phyloP scores from a whole-genome alignment of 2,329 filamentous ascomycete genomes.

The Neofusicoccum kwambonambiense region DNA sequence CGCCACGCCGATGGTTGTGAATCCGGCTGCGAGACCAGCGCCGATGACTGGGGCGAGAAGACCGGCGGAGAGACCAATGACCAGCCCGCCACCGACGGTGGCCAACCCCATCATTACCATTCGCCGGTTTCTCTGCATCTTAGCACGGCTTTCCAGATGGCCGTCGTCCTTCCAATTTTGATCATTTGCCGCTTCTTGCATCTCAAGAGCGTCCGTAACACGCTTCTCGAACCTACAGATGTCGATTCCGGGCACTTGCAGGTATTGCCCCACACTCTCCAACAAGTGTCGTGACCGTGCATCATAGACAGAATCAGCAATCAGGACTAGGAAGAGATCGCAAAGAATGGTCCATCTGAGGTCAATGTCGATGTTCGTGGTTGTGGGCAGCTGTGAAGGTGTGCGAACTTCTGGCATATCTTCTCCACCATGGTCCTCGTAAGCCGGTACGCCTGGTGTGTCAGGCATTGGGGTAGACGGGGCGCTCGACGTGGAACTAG shows the following conservation, averaged over 20 bases:
- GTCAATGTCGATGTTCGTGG: conserved; percentile 88
- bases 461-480: conserved; percentile 3
- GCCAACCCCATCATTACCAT: conserved; percentile 96
- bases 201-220: conserved; percentile 93
- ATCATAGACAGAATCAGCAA: conserved; percentile 94
- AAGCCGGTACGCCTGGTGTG: conserved; percentile 43
- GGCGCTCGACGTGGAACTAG: conserved; percentile 21
- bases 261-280: conserved; percentile 75
- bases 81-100: conserved; percentile 89
- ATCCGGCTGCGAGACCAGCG: conserved; percentile 87
- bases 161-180: conserved; percentile 98
- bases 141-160: conserved; percentile 83
- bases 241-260: conserved; percentile 85
- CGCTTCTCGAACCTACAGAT: conserved; percentile 97
- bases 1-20: conserved; percentile 89
- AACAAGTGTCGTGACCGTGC: conserved; percentile 80
- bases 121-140: conserved; percentile 75
- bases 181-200: conserved; percentile 91
- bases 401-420: conserved; percentile 77
- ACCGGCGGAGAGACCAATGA: conserved; percentile 92
- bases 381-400: conserved; percentile 77
- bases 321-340: conserved; percentile 91
- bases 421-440: conserved; percentile 62
- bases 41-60: conserved; percentile 91
- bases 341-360: conserved; percentile 95